Conservation (phyloP, 495 filamentous ascomycete genomes). For the Aspergillus cavernicola region DNA sequence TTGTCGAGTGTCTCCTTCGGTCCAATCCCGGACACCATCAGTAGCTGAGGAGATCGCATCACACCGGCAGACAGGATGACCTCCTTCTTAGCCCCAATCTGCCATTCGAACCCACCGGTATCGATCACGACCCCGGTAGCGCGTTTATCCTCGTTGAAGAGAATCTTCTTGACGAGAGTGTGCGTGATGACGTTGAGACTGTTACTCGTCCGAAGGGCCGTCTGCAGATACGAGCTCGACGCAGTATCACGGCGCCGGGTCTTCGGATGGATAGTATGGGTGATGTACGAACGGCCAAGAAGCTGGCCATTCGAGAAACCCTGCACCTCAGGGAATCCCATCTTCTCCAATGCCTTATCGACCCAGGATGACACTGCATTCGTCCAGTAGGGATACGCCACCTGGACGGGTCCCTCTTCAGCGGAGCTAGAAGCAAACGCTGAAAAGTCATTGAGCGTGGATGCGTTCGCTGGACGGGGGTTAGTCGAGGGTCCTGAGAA, state of each 20-base stretch:
- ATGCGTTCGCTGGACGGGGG: constrained; percentile 37
- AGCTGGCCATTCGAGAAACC: constrained; percentile 43
- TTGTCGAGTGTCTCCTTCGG: constrained; percentile 31
- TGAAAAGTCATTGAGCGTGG: constrained; percentile 35
- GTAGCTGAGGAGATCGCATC: constrained; percentile 32
- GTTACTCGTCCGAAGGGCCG: constrained; percentile 1
- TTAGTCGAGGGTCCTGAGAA: constrained; percentile 48
- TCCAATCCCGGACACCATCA: constrained; percentile 35
- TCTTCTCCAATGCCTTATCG: constrained; percentile 30
- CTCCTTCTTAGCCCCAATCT: constrained; percentile 41
- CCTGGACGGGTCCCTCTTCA: constrained; percentile 41
- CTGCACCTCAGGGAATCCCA: constrained; percentile 33
- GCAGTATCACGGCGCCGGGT: constrained; percentile 34
- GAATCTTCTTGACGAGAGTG: constrained; percentile 23
- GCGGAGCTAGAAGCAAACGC: constrained; percentile 21
- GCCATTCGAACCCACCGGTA: constrained; percentile 9
- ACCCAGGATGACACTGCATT: constrained; percentile 41
- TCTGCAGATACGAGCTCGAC: constrained; percentile 30
- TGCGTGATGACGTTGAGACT: constrained; percentile 18
- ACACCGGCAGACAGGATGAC: constrained; percentile 53
- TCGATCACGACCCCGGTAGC: constrained; percentile 24
- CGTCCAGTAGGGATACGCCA: constrained; percentile 50
- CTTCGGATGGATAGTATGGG: constrained; percentile 33
- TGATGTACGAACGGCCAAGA: constrained; percentile 34
- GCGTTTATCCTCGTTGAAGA: constrained; percentile 20